phyloP scores from a whole-genome alignment of 352 stramenopile genomes.

The Phytophthora sansomeana region DNA sequence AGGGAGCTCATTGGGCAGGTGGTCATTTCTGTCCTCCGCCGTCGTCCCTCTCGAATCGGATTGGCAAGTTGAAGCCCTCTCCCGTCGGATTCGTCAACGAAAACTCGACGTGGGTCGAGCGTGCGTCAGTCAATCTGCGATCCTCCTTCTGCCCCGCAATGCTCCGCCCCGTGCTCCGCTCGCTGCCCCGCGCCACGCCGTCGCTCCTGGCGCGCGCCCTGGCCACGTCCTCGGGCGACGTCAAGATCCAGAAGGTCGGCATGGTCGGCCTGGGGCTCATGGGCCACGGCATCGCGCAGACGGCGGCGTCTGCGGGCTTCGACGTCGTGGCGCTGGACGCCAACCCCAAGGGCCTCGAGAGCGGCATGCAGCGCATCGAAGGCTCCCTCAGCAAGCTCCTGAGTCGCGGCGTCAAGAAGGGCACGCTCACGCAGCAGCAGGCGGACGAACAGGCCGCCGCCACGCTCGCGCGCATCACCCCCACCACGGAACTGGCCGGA shows the following conservation, averaged over 20 bases:
- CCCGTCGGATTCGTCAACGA: constrained; percentile 14
- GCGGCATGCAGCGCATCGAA: constrained; percentile 93
- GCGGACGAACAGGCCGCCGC: constrained; percentile 71
- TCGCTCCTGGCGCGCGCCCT: constrained; percentile 33
- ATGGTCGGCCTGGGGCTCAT: constrained; percentile 98
- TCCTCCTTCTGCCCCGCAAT: constrained; percentile 2
- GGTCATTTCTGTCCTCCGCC: not conserved
- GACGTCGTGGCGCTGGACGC: constrained; percentile 87
- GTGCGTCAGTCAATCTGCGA: constrained; percentile 11
- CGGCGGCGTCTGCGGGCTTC: constrained; percentile 85
- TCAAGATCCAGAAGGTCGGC: constrained; percentile 88
- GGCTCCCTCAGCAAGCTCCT: constrained; percentile 91
- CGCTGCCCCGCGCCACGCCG: constrained; percentile 20
- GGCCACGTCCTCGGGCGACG: constrained; percentile 40
- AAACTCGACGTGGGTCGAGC: constrained; percentile 27
- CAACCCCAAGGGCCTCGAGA: constrained; percentile 76
- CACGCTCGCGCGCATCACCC: constrained; percentile 86
- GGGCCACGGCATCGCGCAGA: constrained; percentile 98
- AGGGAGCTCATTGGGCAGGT: too few species aligned
- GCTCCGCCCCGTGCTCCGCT: constrained; percentile 23
- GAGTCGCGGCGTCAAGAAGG: constrained; percentile 89
- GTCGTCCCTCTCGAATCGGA: constrained; percentile 10
- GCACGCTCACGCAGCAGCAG: constrained; percentile 79
- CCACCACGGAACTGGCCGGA: constrained; percentile 88
- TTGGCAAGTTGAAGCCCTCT: constrained; percentile 30